Evolutionary conservation across 2,329 filamentous ascomycete genomes (phyloP), one percentile per base, ranked within the genome.

Genomic region (Aspergillus sp.): DNA sequence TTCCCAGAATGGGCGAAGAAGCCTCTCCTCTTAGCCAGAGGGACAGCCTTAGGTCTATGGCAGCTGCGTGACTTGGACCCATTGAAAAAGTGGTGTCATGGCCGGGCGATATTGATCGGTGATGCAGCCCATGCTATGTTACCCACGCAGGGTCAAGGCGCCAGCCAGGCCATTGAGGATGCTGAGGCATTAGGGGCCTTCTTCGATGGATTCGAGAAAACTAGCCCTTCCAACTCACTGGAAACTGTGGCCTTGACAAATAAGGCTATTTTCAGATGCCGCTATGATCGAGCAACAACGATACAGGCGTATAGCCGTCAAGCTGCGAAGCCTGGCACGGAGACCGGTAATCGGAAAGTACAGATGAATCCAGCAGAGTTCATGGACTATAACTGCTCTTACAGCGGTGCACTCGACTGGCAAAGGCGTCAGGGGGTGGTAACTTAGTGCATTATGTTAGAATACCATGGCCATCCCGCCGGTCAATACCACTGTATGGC

Each of bases 251-350:
- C 6, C 1, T 50, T 48, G 17, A 61, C 66, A 7, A 64, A 70
- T 56, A 59, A 67, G 40, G 66, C 63, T 9, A 61, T 70, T 34
- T 65, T 56, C 69, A n/a, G 58, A 27, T 69, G 64, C 12, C 64
- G 75, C 4, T 73, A 74, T 59, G 70, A 74, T 19, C 68, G 78
- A 34, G 76, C 75, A 0, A 75, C 64, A 17, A 56, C 77, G 30
- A 77, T 80, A 9, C 77, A 80, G 57, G 60, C 61, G 7, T 79
- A 78, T 47, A 79, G 75, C 58, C 72, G 78, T n/a, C 72, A 80
- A 46, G 68, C 74, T 2, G 76, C 75, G 4, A 73, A 65, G 51
- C 74, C 76, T 3, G 76, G 71, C 0, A 76, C 74, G 0, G 73
- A 71, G 9, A 61, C 67, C 33, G 67, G 64, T 0, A 68, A 64